A percentile compares a stretch with the other conserved stretches of the same genome.
Conservation (phyloP, 305 asterid genomes). For the Fraxinus ornus region DNA sequence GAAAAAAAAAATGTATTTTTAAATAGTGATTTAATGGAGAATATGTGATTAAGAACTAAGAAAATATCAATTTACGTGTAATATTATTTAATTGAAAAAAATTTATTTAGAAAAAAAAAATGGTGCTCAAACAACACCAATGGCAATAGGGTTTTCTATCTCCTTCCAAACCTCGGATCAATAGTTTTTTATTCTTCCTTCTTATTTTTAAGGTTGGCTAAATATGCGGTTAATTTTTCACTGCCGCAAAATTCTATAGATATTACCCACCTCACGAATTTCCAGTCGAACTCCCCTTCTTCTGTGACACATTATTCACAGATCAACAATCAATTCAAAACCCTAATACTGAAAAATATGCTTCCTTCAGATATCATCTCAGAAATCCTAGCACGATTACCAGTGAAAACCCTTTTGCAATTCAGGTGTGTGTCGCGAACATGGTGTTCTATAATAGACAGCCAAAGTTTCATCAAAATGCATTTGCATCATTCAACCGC, state of each 20-base stretch:
- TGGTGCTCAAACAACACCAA: too few species aligned
- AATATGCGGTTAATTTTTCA: neutral
- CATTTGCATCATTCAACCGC: slow-evolving; percentile 42
- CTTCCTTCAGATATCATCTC: neutral
- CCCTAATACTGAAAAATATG: neutral
- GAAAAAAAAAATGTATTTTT: too few species aligned
- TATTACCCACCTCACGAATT: neutral
- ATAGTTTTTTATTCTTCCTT: neutral
- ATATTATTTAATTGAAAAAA: too few species aligned
- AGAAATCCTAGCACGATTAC: slow-evolving; percentile 60
- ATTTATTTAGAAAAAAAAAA: too few species aligned
- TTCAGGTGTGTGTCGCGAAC: slow-evolving; percentile 52
- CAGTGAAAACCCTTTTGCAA: slow-evolving; percentile 55
- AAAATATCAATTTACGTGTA: too few species aligned
- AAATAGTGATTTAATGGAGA: too few species aligned
- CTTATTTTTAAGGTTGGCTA: neutral
- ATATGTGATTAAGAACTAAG: too few species aligned
- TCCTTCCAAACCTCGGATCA: neutral
- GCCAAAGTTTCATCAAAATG: slow-evolving; percentile 46
- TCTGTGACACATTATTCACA: neutral
- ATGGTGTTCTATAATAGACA: slow-evolving; percentile 54
- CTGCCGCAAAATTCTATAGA: neutral
- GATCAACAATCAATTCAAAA: neutral
- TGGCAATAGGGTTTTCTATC: neutral
- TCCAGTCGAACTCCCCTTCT: neutral